Evolutionary conservation across 768 basidiomycete genomes (phyloP).

Genomic region (Gautieria morchelliformis): DNA sequence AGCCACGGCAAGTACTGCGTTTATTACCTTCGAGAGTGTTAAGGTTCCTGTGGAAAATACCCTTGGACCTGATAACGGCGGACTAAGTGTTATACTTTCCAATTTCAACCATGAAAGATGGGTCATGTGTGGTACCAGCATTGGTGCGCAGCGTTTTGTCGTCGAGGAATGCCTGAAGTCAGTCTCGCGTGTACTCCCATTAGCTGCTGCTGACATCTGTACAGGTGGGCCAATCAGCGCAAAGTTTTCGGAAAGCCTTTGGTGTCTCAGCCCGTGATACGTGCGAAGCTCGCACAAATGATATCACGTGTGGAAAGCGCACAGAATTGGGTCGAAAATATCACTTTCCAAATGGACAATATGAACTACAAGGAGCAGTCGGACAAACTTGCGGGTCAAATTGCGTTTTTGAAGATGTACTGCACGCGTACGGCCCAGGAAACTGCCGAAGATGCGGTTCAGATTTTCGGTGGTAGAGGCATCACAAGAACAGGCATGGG

Average conservation of each 20-base stretch:
- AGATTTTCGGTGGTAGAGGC: constrained; percentile 80
- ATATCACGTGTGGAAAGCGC: constrained; percentile 6
- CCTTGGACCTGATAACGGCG: constrained; percentile 17
- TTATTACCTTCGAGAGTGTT: constrained; percentile 17
- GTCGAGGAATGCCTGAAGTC: constrained; percentile 5
- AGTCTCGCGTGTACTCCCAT: no score
- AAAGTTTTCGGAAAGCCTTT: constrained; percentile 13
- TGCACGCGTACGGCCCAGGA: constrained; percentile 67
- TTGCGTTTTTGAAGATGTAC: constrained; percentile 73
- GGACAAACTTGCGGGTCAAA: constrained; percentile 64
- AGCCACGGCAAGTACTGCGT: constrained; percentile 13
- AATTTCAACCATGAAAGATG: constrained; percentile 18
- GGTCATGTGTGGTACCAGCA: constrained; percentile 6
- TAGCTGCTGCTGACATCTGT: no score
- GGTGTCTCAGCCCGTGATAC: constrained; percentile 10
- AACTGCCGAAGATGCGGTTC: constrained; percentile 74
- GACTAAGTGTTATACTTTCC: constrained; percentile 17
- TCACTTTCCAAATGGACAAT: constrained; percentile 6
- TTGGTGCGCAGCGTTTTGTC: constrained; percentile 2
- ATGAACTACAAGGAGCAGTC: constrained; percentile 58
- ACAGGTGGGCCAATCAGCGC: constrained; percentile 2
- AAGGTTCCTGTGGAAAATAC: constrained; percentile 20
- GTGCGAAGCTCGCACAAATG: constrained; percentile 12
- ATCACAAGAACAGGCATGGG: constrained; percentile 81
- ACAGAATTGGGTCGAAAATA: constrained; percentile 12